A percentile compares a stretch with the other conserved stretches of the same genome.
These are phyloP conservation scores for Xylaria sp. DNA, from an alignment of 2,329 filamentous ascomycete genomes.

Conservation along the genomic window DNA sequence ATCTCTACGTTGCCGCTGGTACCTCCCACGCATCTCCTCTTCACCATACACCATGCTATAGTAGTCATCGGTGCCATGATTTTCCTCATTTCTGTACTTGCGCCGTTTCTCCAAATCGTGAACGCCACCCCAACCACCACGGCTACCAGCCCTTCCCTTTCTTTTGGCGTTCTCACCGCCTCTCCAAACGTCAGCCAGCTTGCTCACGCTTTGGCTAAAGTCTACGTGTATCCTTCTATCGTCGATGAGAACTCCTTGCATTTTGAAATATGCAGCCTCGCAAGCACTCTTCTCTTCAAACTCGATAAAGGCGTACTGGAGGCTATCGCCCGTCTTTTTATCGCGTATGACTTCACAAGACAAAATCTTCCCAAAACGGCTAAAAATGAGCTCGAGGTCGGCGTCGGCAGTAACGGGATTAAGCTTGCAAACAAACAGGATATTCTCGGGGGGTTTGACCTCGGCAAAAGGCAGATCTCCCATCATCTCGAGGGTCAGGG, in stretches of 20 bases:
- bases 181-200: constrained; percentile 90
- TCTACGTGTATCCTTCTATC: constrained; percentile 98
- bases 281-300: constrained; percentile 93
- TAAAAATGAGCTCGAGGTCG: constrained; percentile 95
- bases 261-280: constrained; percentile 97
- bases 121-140: constrained; percentile 91
- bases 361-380: constrained; percentile 92
- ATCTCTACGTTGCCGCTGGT: constrained; percentile 55
- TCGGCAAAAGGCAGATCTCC: constrained; percentile 97
- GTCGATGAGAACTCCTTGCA: constrained; percentile 97
- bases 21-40: constrained; percentile 69
- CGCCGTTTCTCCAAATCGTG: constrained; percentile 87
- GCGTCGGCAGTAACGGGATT: constrained; percentile 97
- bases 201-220: constrained; percentile 94
- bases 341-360: constrained; percentile 97
- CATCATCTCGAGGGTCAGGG: constrained; percentile 96
- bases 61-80: constrained; percentile 54
- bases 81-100: constrained; percentile 82
- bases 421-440: constrained; percentile 97
- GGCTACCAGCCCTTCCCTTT: constrained; percentile 55
- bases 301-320: constrained; percentile 98
- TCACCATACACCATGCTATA: constrained; percentile 88
- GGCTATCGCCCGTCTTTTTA: constrained; percentile 89
- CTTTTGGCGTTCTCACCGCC: constrained; percentile 86
- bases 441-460: constrained; percentile 95